Evolutionary conservation across 768 basidiomycete genomes (phyloP), one percentile per base, ranked within the genome.

Genomic region (Tylopilus vinaceipallidus): DNA sequence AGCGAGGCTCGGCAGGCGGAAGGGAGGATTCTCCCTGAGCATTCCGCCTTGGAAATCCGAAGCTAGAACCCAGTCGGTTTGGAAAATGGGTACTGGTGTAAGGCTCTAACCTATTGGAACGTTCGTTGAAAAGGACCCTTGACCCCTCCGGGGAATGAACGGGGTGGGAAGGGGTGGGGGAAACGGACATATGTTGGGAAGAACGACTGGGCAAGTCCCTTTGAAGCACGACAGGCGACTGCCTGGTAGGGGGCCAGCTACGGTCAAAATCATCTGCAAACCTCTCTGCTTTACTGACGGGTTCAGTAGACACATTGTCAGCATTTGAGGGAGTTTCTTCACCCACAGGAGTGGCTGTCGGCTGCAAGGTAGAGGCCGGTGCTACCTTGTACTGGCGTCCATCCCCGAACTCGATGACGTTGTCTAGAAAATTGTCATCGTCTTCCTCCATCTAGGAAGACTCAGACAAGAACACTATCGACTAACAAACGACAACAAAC

Each of bases 181-280:
- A 65, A 17, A 67, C 54, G 42, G 52, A 73, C 72, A 51, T 57
- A 54, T 55, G 50, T 13, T 67, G 63, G 29, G 64, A 63, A 42
- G 64, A 52, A 34, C 65, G 58, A 53, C 57, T 55, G 64, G 66
- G 46, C 69, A 62, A 46, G 38, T 82, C 82, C 46, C 71, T 73
- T 16, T 69, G 69, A 10, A 73, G 67, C 11, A 70, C 49, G 17
- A 75, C 61, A 39, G 80, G 77, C 19, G 79, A 78, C 33, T 73
- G 67, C 50, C 77, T 75, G 30, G 83, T 82, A 45, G 85, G 82
- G n/a, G 93, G 93, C 94, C 93, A 97, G 60, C 91, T 93, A 43
- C 95, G 83, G 71, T 97, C 95, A 63, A 91, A 95, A 68, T 98
- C 95, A 57, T 98, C 93, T 6, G 80, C 84, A 68, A 95, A 95